Conservation (phyloP, 805 yeast genomes). For the Dipodascus albidus region DNA sequence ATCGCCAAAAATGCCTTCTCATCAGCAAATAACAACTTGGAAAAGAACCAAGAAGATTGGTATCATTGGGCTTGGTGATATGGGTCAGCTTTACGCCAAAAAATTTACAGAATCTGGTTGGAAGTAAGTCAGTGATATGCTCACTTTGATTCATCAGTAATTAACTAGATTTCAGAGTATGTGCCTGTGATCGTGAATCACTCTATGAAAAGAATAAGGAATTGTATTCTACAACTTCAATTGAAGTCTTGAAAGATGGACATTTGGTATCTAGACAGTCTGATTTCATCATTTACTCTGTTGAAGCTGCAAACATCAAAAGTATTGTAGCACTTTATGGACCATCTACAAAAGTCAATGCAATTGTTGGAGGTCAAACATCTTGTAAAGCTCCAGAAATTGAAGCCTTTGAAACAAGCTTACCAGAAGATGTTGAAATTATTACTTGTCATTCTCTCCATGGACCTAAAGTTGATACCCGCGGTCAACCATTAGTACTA, state of each 20-base stretch:
- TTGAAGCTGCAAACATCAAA: constrained; percentile 79
- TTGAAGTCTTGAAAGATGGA: constrained; percentile 64
- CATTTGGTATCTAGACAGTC: constrained; percentile 69
- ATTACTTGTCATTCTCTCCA: constrained; percentile 85
- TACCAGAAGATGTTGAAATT: constrained; percentile 75
- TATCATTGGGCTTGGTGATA: constrained; percentile 92
- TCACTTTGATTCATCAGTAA: background rate
- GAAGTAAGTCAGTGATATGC: constrained; percentile 28
- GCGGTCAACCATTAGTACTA: constrained; percentile 87
- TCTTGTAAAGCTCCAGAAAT: constrained; percentile 91
- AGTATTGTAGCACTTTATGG: constrained; percentile 68
- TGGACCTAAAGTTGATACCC: constrained; percentile 83
- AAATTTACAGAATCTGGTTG: constrained; percentile 74
- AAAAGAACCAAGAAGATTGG: constrained; percentile 53
- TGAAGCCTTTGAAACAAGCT: constrained; percentile 60
- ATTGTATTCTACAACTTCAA: constrained; percentile 26
- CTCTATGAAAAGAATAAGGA: constrained; percentile 36
- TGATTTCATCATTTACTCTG: constrained; percentile 81
- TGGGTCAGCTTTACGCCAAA: constrained; percentile 84
- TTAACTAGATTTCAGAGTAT: constrained; percentile 32
- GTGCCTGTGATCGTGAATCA: constrained; percentile 79
- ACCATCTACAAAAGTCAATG: constrained; percentile 72
- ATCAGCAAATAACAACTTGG: constrained; percentile 20
- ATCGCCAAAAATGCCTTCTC: no score
- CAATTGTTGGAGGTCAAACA: constrained; percentile 97